A percentile compares a stretch with the other conserved stretches of the same genome.
Evolutionary conservation across 1,284 basidiomycete species (phyloP).

Genomic region (Trichosporon asahii): DNA sequence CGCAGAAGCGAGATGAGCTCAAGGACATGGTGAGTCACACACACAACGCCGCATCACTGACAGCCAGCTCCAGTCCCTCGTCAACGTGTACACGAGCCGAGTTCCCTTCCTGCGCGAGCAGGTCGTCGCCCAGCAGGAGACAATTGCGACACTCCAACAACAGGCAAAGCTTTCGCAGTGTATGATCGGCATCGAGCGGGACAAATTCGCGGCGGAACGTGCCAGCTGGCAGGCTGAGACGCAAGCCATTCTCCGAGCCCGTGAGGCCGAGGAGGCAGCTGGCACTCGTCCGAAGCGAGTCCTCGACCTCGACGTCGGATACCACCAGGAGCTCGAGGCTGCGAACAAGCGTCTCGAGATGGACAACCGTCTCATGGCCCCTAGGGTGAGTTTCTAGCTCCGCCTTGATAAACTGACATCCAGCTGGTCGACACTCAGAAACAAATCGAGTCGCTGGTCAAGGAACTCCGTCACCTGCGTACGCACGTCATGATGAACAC

Average conservation of each 20-base stretch:
- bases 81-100: conserved; percentile 27
- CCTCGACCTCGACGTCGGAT: conserved; percentile 47
- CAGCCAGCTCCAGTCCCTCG: conserved; percentile 35
- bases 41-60: background rate
- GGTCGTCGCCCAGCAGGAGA: conserved; percentile 40
- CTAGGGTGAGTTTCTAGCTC: conserved; percentile 33
- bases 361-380: conserved; percentile 51
- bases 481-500: conserved; percentile 43
- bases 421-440: conserved; percentile 48
- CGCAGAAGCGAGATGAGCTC: conserved; percentile 26
- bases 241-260: conserved; percentile 32
- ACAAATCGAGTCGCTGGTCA: conserved; percentile 50
- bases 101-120: conserved; percentile 40
- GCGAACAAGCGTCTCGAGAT: conserved; percentile 49
- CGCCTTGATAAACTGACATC: background rate
- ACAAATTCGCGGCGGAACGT: conserved; percentile 39
- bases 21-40: conserved; percentile 31
- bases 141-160: conserved; percentile 43
- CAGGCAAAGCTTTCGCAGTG: conserved; percentile 35
- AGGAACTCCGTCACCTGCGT: conserved; percentile 46
- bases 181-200: conserved; percentile 38
- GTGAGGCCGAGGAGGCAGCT: conserved; percentile 39
- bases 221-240: conserved; percentile 42
- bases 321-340: conserved; percentile 49
- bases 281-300: conserved; percentile 34